phyloP scores from a whole-genome alignment of 2,329 filamentous ascomycete genomes.

The Colletotrichum godetiae region DNA sequence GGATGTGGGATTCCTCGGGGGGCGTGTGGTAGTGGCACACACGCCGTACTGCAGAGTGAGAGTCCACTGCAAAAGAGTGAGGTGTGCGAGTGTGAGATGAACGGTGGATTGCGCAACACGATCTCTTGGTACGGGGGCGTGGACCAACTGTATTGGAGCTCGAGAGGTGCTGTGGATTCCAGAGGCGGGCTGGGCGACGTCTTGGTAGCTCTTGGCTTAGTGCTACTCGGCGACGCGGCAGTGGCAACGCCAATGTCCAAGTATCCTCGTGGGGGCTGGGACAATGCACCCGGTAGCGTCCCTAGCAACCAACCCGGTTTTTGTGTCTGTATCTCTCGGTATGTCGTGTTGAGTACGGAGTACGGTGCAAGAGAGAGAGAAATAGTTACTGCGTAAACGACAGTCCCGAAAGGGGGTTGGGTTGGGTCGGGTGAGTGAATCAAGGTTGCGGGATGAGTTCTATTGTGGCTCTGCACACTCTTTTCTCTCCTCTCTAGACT shows the following conservation, averaged over 20 bases:
- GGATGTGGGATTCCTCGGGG: constrained; percentile 7
- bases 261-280: constrained; percentile 18
- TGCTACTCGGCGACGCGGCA: constrained; percentile 18
- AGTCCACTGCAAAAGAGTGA: not conserved
- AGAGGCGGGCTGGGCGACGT: constrained; percentile 26
- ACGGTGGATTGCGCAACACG: constrained; percentile 35
- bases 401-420: not conserved
- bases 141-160: constrained; percentile 33
- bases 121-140: constrained; percentile 35
- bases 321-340: not conserved
- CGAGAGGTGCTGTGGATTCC: constrained; percentile 32
- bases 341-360: not conserved
- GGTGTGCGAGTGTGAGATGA: not conserved
- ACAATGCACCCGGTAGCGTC: not conserved
- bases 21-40: constrained; percentile 8
- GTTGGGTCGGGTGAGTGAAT: not conserved
- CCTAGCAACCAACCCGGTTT: not conserved
- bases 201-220: constrained; percentile 29
- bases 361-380: not conserved
- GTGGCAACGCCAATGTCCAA: constrained; percentile 7
- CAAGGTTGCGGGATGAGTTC: not conserved
- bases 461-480: not conserved
- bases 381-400: not conserved
- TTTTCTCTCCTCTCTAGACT: not conserved
- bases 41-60: not conserved